Evolutionary conservation across 768 basidiomycete species (phyloP), one percentile per base, ranked within the genome.

Genomic region (Leccinum disarticulatum): DNA sequence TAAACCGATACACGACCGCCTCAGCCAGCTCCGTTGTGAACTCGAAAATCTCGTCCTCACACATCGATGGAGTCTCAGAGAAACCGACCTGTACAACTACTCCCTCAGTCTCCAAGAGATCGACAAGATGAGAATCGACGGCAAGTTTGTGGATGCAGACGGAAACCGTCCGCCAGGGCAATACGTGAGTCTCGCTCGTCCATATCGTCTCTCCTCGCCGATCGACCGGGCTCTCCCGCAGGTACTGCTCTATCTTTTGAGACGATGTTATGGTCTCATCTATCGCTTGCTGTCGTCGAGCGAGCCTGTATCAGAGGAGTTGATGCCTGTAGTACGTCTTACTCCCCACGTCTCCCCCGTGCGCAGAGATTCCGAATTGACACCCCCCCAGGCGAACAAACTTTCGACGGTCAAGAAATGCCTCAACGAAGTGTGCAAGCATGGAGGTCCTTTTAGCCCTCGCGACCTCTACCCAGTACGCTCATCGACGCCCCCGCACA

Each of bases 351-450:
- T 33, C 13, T 43, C 56, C 22, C 49, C 19, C 9, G 8, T 8
- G 25, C 13, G 3, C 22, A 43, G 11, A 36, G 11, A 47, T 15
- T 41, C 13, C 35, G 27, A 33, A 38, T 54, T 66, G 48, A 52
- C 22, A 27, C 25, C 30, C n/a, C 51, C 33, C 3, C 62, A 96
- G 95, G 94, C 95, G 6, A 98, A 98, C 77, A 98, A 98, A 69
- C 77, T 98, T 3, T 93, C 93, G 15, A 98, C 95, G 0, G 91
- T 98, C 62, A 97, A 96, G 80, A 96, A 96, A 70, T 96, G 95
- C 68, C 79, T 98, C 56, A 96, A 96, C 68, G 95, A 98, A 75
- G 95, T 98, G 2, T 80, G 91, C 60, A 97, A 96, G 70, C 95
- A 94, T 66, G 95, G 95, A 15, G 95, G 95, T 14, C 91, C 94